Base-by-base conservation (phyloP, 139 green algal genomes). In the Chlamydomonas sphaeroides region DNA sequence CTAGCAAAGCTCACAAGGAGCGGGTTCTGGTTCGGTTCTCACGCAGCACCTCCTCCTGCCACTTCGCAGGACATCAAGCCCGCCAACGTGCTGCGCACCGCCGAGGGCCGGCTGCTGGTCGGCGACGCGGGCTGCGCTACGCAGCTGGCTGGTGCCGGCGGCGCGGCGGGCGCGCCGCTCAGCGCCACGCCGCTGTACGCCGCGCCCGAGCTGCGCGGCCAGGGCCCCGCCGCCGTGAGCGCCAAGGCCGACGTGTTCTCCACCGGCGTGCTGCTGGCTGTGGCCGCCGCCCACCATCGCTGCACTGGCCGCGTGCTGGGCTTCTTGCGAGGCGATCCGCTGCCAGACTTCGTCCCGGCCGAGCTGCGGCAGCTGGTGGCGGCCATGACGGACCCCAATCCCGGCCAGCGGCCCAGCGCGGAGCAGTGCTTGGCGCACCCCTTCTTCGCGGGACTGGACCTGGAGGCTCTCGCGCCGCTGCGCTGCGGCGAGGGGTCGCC, bases 1-100 rank as follows among this genome's bases (percentile, higher is more conserved):
- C n/a, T n/a, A n/a, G n/a, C n/a, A n/a, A n/a, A n/a, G n/a, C n/a
- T n/a, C n/a, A n/a, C n/a, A n/a, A n/a, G n/a, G n/a, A n/a, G n/a
- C n/a, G n/a, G n/a, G n/a, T n/a, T n/a, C n/a, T n/a, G n/a, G n/a
- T n/a, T n/a, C n/a, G n/a, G n/a, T n/a, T n/a, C n/a, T n/a, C n/a
- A n/a, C n/a, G n/a, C n/a, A n/a, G n/a, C n/a, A n/a, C n/a, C n/a
- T n/a, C n/a, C n/a, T n/a, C n/a, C n/a, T n/a, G n/a, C n/a, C n/a
- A n/a, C n/a, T n/a, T n/a, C n/a, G n/a, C n/a, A n/a, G n/a, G 94
- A 97, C 85, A 85, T 97, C 39, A 97, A 97, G 88, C 93, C 94
- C 56, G 84, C 71, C 75, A 96, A 96, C 73, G 76, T 96, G 21
- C 87, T 96, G 48, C 75, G 94, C 11, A 90, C 92, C 51, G 84